Evolutionary conservation across 2,329 filamentous ascomycete species (phyloP).

Genomic region (Diaporthe batatas): DNA sequence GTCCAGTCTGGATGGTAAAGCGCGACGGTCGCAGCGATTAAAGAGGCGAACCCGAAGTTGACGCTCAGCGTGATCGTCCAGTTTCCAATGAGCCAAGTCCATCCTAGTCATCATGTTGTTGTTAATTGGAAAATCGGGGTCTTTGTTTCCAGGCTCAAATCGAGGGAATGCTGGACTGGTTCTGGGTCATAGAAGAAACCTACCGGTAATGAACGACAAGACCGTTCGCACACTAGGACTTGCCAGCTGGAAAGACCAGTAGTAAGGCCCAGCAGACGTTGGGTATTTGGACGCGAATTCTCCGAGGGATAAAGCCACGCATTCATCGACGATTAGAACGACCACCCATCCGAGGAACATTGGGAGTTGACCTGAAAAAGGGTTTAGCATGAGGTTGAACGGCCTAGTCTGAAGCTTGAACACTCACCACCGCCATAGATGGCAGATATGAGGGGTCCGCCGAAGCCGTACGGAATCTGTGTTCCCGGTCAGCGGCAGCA

Average conservation of each 20-base stretch:
- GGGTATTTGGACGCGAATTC: slow-evolving; percentile 66
- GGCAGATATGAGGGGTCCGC: slow-evolving; percentile 53
- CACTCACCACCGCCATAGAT: slow-evolving; percentile 54
- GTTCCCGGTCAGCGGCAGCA: neutral
- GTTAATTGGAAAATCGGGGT: neutral
- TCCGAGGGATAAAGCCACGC: slow-evolving; percentile 63
- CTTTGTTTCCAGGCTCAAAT: accelerated
- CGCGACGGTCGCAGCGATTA: slow-evolving; percentile 64
- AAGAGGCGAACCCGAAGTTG: slow-evolving; percentile 67
- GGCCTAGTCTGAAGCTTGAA: neutral
- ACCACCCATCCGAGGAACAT: slow-evolving; percentile 71
- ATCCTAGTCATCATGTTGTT: slow-evolving; percentile 49
- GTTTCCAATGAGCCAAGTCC: slow-evolving; percentile 66
- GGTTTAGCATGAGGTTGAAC: neutral
- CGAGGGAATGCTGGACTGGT: accelerated
- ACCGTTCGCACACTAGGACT: slow-evolving; percentile 56
- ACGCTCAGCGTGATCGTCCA: slow-evolving; percentile 66
- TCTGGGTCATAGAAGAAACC: accelerated
- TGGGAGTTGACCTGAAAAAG: slow-evolving; percentile 59
- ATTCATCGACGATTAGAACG: slow-evolving; percentile 66
- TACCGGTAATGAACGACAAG: slow-evolving; percentile 61
- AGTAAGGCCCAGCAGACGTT: slow-evolving; percentile 65
- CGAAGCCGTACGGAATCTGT: slow-evolving; percentile 66
- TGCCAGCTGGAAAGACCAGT: slow-evolving; percentile 66
- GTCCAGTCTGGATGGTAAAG: slow-evolving; percentile 68